These are phyloP conservation scores for Penicillium polonicum DNA, from an alignment of 2,329 filamentous ascomycete species.

Conservation along the genomic window DNA sequence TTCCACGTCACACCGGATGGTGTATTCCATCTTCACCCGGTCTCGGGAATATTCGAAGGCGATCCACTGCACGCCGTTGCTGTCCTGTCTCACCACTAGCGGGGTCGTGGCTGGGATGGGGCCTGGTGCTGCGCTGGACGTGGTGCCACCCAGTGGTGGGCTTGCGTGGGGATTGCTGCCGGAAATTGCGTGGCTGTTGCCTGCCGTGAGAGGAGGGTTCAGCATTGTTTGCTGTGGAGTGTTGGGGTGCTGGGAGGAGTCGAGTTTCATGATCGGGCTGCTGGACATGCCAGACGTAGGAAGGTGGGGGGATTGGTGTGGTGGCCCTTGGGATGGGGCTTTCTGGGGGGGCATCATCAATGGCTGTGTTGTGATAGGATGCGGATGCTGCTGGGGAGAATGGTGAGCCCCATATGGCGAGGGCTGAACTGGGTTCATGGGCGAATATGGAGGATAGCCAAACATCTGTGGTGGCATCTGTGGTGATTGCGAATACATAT, in stretches of 20 bases:
- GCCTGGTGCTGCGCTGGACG: slow-evolving; percentile 88
- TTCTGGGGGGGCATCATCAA: slow-evolving; percentile 53
- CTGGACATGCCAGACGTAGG: slow-evolving; percentile 60
- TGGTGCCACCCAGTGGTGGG: slow-evolving; percentile 66
- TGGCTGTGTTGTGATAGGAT: slow-evolving; percentile 56
- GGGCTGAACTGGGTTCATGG: slow-evolving; percentile 54
- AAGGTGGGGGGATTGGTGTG: slow-evolving; percentile 37
- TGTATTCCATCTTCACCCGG: slow-evolving; percentile 99
- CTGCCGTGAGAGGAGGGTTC: slow-evolving; percentile 46
- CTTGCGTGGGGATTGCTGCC: slow-evolving; percentile 31
- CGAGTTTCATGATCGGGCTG: slow-evolving; percentile 56
- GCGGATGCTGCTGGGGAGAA: slow-evolving; percentile 54
- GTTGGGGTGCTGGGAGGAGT: slow-evolving; percentile 42
- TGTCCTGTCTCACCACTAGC: slow-evolving; percentile 87
- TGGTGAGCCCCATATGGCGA: slow-evolving; percentile 59
- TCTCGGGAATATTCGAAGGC: slow-evolving; percentile 97
- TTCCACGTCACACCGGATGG: slow-evolving; percentile 95
- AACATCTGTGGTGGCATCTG: slow-evolving; percentile 86
- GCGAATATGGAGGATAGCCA: slow-evolving; percentile 61
- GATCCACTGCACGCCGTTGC: slow-evolving; percentile 98
- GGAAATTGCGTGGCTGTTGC: slow-evolving; percentile 53
- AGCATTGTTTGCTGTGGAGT: slow-evolving; percentile 38
- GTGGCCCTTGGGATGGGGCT: slow-evolving; percentile 39
- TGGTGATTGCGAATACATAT: slow-evolving; percentile 78
- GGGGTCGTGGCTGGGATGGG: slow-evolving; percentile 97